Base-by-base conservation (phyloP, 768 basidiomycete species). In the Psilocybe tampanensis region DNA sequence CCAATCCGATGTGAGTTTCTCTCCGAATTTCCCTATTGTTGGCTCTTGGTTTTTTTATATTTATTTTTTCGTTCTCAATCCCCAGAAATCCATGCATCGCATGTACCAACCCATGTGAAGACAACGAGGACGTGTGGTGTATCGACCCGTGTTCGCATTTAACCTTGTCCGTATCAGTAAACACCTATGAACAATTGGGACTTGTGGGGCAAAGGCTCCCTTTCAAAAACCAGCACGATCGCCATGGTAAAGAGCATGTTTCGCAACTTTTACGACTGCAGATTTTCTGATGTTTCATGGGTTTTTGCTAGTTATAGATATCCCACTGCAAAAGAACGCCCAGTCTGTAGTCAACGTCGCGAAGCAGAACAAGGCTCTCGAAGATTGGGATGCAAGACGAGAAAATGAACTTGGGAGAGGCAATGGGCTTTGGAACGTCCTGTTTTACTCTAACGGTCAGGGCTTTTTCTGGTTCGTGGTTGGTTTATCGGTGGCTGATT, bases 81-180 rank as follows among this genome's bases (percentile, higher is more conserved):
- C 36, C 6, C 43, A 84, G 81, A 24, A 61, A 65, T 3, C 61
- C 82, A 41, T 69, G 76, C 26, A 71, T 76, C 36, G 55, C 82
- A 17, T 76, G 74, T 56, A 56, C 65, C 3, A 61, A 69, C 22
- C 64, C 66, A 32, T 58, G 34, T n/a, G 47, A 68, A 29, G 65
- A 64, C 29, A 29, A 9, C 5, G 81, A 85, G 26, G 88, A 89
- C 58, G 77, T 76, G 2, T 92, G 90, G 90, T 88, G 86, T 63
- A 74, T 90, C 54, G 88, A 90, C 63, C 74, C 78, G 2, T 80
- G 86, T 17, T 85, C 86, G 3, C 61, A 84, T 43, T 68, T 91
- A 56, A 85, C 85, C 0, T 66, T 90, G 18, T 81, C 74, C 22
- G 75, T 86, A 5, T 75, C 75, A 42, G 85, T 84, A 66, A 72